Base-by-base conservation (phyloP, 306 rosid species). In the Sicyos edulis region DNA sequence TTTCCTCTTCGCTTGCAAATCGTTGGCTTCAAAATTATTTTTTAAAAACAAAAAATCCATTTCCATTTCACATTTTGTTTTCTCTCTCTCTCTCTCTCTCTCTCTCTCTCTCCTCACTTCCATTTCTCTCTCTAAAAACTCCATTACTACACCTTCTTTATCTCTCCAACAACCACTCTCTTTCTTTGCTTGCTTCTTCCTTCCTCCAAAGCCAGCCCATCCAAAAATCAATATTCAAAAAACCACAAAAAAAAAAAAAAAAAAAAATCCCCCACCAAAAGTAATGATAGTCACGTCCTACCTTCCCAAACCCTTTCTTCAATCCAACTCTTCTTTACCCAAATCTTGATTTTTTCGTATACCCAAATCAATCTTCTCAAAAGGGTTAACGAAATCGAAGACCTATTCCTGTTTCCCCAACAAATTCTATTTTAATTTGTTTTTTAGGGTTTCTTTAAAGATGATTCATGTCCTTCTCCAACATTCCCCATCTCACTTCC, bases 381-480 rank as follows among this genome's bases (percentile, higher is more conserved):
- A 71, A 51, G 16, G 21, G 49, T 32, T 56, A 53, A 10, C n/a
- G 10, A 56, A 55, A 59, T 62, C 63, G 54, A 78, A 78, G 71
- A 76, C 81, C 60, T 20, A 70, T 45, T 79, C 83, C 71, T 80
- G 44, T 20, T 66, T 66, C 4, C 34, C 75, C 57, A 50, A n/a
- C 47, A 32, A 26, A 52, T 71, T 40, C 37, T 73, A 6, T 14
- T 59, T 14, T 47, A 32, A 32, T 32, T 32, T 32, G 4, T 64
- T 70, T 58, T 40, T 47, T 56, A 32, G 37, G 37, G 37, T 32
- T 32, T 32, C 37, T 53, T 80, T 74, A 71, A 78, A 73, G 19
- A 92, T 92, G 98, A 84, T 91, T 16, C 89, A 92, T 80, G 96
- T 90, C 42, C 88, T 88, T 73, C 96, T 88, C 75, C 96, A 84